Evolutionary conservation across 768 basidiomycete genomes (phyloP), one percentile per base, ranked within the genome.

Genomic region (Auricularia heimuer): DNA sequence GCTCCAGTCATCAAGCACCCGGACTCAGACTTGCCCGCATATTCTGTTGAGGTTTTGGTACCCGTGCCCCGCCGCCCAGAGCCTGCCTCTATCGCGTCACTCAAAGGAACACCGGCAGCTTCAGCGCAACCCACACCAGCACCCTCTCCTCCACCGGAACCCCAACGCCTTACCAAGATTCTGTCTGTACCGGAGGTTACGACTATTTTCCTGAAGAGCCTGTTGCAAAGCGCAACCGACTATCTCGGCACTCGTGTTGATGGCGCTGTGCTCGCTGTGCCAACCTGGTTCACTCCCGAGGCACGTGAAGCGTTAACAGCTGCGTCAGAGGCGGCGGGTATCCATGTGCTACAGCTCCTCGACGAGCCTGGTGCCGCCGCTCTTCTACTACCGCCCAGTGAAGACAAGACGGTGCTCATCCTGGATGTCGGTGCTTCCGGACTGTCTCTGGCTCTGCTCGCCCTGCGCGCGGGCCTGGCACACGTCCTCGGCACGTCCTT

Each of bases 211-310:
- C 81, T 99, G 44, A 79, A 80, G 63, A 92, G 90, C 3, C 85
- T 99, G 39, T 76, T 93, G 67, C 81, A 89, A 67, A 94, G 92
- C 44, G 96, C 95, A 4, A 84, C 88, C 69, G 93, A 94, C 73
- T 98, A 95, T 76, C 82, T 98, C 12, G 93, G 94, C 12, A 86
- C 84, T 72, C 82, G 84, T 35, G 80, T 92, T 42, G 77, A 84
- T 54, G 90, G 90, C 51, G 90, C 91, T 29, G 96, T 98, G 65
- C 84, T 98, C 73, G 85, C 86, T 63, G 82, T 90, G 6, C 94
- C 96, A 0, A 74, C 86, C 1, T 87, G 82, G 76, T 97, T 95
- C 74, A 80, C 84, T 34, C 78, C 83, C 7, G 74, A 75, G 2
- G 92, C 94, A 75, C 81, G 82, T 67, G 80, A 78, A 3, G 93